Conservation (phyloP, 108 stramenopile genomes). For the Schizochytrium sp. region DNA sequence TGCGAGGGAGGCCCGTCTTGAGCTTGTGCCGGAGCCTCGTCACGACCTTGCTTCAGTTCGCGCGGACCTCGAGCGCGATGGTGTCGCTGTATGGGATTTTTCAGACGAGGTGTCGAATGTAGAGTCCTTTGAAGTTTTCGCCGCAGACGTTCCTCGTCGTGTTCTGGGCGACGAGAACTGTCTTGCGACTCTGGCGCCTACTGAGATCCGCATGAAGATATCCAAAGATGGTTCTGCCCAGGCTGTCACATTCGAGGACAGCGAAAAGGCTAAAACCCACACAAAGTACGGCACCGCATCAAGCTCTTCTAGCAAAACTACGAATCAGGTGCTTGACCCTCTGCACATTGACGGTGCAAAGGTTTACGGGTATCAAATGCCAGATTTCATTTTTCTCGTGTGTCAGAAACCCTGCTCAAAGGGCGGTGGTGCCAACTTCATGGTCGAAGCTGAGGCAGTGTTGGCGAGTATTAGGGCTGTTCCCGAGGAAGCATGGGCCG, state of each 20-base stretch:
- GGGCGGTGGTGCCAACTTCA: slow-evolving; percentile 50
- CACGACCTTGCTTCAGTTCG: not conserved
- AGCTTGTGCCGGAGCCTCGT: not conserved
- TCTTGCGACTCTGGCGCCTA: slow-evolving; percentile 36
- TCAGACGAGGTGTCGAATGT: not conserved
- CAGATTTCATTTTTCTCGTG: slow-evolving; percentile 36
- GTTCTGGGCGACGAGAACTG: not conserved
- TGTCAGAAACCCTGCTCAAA: not conserved
- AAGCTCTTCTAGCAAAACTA: not conserved
- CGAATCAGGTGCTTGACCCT: slow-evolving; percentile 41
- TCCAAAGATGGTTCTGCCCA: not conserved
- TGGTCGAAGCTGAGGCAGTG: slow-evolving; percentile 32
- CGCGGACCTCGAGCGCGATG: slow-evolving; percentile 20
- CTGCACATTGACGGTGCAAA: slow-evolving; percentile 44
- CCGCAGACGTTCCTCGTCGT: not conserved
- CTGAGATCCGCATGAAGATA: slow-evolving; percentile 40
- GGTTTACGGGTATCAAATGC: slow-evolving; percentile 44
- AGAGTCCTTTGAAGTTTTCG: not conserved
- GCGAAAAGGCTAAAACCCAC: not conserved
- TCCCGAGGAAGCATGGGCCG: not conserved
- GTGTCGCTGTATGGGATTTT: slow-evolving; percentile 6
- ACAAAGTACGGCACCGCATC: slow-evolving; percentile 28
- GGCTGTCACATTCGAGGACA: slow-evolving; percentile 4
- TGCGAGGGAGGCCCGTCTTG: not conserved
- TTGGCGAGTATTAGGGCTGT: not conserved